Conservation (phyloP, 352 stramenopile species). For the Phytophthora ohioensis region DNA sequence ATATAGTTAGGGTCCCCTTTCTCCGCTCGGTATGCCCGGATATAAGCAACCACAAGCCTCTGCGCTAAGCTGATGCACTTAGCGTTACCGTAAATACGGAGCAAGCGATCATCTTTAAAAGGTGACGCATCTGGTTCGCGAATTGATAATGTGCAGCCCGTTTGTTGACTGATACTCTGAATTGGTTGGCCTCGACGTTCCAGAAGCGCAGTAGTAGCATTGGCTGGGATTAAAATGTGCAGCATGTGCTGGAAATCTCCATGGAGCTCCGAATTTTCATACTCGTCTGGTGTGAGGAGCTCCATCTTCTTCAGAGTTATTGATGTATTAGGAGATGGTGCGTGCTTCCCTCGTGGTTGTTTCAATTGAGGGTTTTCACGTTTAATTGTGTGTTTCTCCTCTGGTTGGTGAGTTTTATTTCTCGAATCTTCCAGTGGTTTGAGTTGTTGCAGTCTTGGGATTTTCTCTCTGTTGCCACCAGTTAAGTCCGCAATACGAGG, state of each 20-base stretch:
- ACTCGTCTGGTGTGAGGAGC: constrained; percentile 48
- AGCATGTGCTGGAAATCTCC: constrained; percentile 64
- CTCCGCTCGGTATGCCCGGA: constrained; percentile 52
- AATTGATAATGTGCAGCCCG: constrained; percentile 65
- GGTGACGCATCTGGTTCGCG: constrained; percentile 49
- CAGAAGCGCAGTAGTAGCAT: constrained; percentile 59
- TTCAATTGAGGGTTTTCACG: constrained; percentile 20
- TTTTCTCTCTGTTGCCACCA: constrained; percentile 3
- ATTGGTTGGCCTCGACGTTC: constrained; percentile 61
- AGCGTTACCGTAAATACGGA: constrained; percentile 67
- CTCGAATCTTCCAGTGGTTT: constrained; percentile 24
- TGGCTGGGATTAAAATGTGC: constrained; percentile 71
- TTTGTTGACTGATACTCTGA: constrained; percentile 53
- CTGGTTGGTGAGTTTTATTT: constrained; percentile 8
- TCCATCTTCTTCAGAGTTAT: constrained; percentile 26
- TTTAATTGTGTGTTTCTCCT: constrained; percentile 12
- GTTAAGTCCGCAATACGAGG: constrained; percentile 20
- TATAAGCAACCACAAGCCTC: constrained; percentile 63
- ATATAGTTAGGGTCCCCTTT: constrained; percentile 68
- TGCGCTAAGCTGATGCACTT: constrained; percentile 71
- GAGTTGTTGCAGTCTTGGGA: constrained; percentile 27
- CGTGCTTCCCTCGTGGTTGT: constrained; percentile 1
- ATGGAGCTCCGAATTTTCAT: constrained; percentile 66
- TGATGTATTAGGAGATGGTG: constrained; percentile 13
- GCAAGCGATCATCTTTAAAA: constrained; percentile 60